Conservation (phyloP, 306 rosid species). For the Corylus heterophylla region DNA sequence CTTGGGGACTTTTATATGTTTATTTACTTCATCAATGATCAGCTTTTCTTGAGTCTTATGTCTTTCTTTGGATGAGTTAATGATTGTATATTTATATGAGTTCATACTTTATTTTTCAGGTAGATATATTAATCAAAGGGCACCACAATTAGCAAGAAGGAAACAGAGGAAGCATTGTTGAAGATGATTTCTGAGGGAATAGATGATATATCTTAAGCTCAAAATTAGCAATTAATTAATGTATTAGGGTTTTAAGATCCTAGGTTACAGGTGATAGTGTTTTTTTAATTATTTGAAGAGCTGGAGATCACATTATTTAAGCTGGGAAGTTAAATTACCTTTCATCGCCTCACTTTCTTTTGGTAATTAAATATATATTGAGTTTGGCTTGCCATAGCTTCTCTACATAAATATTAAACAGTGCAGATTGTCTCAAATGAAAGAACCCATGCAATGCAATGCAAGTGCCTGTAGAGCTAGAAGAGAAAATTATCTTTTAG, state of each 20-base stretch:
- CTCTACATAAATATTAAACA: not conserved
- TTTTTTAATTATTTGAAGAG: not conserved
- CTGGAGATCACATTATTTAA: not conserved
- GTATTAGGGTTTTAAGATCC: not conserved
- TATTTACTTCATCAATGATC: too few relatives aligned
- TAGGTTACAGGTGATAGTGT: not conserved
- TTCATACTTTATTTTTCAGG: conserved; percentile 45
- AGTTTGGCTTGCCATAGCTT: not conserved
- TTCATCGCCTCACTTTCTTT: not conserved
- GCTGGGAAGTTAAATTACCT: not conserved
- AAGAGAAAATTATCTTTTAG: conserved; percentile 13
- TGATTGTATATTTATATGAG: not conserved
- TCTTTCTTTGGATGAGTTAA: not conserved
- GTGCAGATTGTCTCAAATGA: too few relatives aligned
- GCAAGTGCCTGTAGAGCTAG: not conserved
- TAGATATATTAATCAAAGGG: conserved; percentile 35
- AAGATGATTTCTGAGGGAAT: not conserved
- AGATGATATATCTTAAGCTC: not conserved
- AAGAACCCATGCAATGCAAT: conserved; percentile 7
- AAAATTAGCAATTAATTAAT: not conserved
- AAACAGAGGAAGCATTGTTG: conserved; percentile 29
- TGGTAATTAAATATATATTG: not conserved
- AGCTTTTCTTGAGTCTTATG: too few relatives aligned
- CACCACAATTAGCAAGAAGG: conserved; percentile 40
- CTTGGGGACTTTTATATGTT: too few relatives aligned